A percentile compares a stretch with the other conserved stretches of the same genome.
These are phyloP conservation scores for Lactifluus volemus DNA, from an alignment of 768 basidiomycete species.

Conservation along the genomic window DNA sequence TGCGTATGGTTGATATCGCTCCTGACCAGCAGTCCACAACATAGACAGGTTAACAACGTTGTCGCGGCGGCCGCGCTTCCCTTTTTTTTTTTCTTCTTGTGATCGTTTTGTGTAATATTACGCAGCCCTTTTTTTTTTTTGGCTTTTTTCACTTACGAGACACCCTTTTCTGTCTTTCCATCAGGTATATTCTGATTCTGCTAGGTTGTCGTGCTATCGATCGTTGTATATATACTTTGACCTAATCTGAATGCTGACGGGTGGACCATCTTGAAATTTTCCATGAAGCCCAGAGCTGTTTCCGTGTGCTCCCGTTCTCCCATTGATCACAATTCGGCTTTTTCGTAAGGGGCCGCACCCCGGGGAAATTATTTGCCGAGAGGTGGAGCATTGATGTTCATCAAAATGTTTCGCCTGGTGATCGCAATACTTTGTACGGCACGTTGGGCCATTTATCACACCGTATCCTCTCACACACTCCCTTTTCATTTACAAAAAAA, in stretches of 20 bases:
- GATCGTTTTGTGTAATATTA: not conserved
- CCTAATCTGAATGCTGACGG: not conserved
- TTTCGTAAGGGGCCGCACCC: not conserved
- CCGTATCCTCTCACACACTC: too few relatives aligned
- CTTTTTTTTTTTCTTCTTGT: not conserved
- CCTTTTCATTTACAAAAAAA: too few relatives aligned
- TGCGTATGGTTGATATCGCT: conserved; percentile 48
- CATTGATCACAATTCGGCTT: not conserved
- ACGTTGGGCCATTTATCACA: not conserved
- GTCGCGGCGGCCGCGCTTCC: not conserved
- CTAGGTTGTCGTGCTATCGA: not conserved
- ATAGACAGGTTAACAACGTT: not conserved
- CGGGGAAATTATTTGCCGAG: not conserved
- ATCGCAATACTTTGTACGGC: not conserved
- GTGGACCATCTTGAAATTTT: not conserved
- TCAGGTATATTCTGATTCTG: conserved; percentile 2
- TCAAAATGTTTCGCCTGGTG: not conserved
- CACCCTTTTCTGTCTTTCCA: not conserved
- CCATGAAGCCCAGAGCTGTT: not conserved
- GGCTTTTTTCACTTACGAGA: not conserved
- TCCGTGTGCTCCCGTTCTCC: not conserved
- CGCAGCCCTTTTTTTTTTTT: not conserved
- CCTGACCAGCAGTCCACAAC: conserved; percentile 13
- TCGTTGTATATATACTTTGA: conserved; percentile 11
- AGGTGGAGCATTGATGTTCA: not conserved